Conservation (phyloP, 2,329 filamentous ascomycete genomes). For the Paraconiothyrium brasiliense region DNA sequence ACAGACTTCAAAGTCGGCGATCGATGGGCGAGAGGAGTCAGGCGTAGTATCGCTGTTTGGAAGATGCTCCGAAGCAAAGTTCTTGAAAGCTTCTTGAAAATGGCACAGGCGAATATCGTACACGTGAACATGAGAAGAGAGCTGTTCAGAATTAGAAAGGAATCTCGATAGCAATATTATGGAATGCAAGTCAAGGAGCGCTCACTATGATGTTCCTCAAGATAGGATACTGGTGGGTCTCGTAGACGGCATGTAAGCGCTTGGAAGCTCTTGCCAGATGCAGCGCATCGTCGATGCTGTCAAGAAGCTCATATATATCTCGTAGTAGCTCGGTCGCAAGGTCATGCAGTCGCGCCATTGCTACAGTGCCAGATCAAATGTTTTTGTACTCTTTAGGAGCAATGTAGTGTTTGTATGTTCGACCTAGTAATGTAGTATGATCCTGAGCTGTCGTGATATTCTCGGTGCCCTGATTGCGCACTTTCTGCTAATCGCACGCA, state of each 20-base stretch:
- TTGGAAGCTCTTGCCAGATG: not conserved
- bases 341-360: not conserved
- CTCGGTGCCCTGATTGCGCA: no score
- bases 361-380: no score
- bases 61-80: not conserved
- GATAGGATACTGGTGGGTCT: not conserved
- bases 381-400: no score
- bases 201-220: not conserved
- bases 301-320: not conserved
- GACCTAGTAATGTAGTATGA: no score
- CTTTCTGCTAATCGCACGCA: no score
- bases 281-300: not conserved
- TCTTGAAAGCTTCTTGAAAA: not conserved
- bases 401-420: no score
- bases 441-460: no score
- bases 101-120: not conserved
- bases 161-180: no score
- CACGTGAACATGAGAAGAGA: not conserved
- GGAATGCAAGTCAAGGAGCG: not conserved
- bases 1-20: not conserved
- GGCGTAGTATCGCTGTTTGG: not conserved
- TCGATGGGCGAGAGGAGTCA: not conserved
- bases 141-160: not conserved
- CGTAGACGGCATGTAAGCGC: not conserved
- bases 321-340: not conserved